These are phyloP conservation scores for Pestalotiopsis sp. DNA, from an alignment of 2,329 filamentous ascomycete genomes.

Conservation along the genomic window DNA sequence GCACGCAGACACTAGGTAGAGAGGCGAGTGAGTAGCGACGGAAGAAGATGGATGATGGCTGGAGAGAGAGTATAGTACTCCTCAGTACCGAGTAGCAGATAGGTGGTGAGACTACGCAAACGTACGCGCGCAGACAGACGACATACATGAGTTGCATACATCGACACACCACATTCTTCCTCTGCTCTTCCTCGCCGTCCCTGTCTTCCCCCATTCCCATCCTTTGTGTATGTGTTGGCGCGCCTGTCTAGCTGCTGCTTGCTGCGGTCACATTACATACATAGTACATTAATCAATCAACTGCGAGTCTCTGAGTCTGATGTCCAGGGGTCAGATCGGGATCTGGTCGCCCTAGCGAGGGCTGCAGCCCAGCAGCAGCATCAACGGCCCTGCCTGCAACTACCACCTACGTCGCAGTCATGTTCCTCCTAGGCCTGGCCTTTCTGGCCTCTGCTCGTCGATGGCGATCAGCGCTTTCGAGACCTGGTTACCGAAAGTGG, in stretches of 20 bases:
- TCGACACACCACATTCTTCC: background rate
- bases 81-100: background rate
- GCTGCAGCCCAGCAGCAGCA: slow-evolving; percentile 8
- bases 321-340: slow-evolving; percentile 12
- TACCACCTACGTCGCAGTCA: background rate
- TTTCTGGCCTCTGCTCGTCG: background rate
- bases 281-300: background rate
- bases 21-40: background rate
- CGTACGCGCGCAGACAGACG: background rate
- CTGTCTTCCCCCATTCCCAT: background rate
- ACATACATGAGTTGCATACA: background rate
- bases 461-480: slow-evolving; percentile 1
- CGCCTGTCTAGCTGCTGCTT: slow-evolving; percentile 1
- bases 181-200: background rate
- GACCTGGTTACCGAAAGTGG: slow-evolving; percentile 12
- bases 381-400: background rate
- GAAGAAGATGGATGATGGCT: background rate
- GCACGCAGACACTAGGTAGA: background rate
- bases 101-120: background rate
- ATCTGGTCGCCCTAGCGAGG: slow-evolving; percentile 1
- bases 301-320: background rate
- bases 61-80: background rate
- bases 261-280: background rate
- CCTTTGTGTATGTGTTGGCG: background rate
- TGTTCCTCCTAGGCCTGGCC: background rate